phyloP scores from a whole-genome alignment of 257 asterid species.

The Agastache rugosa region DNA sequence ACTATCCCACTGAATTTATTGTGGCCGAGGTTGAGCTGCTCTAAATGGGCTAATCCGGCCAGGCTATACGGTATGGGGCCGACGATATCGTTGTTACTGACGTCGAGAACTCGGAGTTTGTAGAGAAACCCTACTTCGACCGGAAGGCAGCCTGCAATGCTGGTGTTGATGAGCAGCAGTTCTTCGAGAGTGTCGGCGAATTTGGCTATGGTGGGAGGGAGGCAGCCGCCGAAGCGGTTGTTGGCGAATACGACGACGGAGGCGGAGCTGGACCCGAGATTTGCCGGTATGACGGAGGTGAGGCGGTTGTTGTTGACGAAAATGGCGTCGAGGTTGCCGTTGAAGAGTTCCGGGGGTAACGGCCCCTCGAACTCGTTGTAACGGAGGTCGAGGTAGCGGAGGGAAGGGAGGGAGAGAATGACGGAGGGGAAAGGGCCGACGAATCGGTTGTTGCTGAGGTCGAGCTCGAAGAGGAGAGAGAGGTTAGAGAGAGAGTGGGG shows the following conservation, averaged over 20 bases:
- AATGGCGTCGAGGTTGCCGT: constrained; percentile 57
- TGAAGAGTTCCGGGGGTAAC: constrained; percentile 63
- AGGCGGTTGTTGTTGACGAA: constrained; percentile 64
- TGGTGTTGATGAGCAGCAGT: constrained; percentile 60
- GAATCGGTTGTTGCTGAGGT: constrained; percentile 73
- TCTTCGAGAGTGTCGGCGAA: constrained; percentile 67
- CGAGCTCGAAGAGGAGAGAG: constrained; percentile 65
- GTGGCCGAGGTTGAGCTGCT: constrained; percentile 64
- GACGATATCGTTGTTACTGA: constrained; percentile 60
- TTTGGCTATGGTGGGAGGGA: constrained; percentile 65
- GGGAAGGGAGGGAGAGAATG: constrained; percentile 59
- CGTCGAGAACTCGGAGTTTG: constrained; percentile 62
- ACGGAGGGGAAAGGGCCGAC: constrained; percentile 77
- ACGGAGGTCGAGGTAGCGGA: constrained; percentile 65
- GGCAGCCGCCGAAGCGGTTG: constrained; percentile 61
- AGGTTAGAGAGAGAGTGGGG: constrained; percentile 59
- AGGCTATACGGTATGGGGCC: constrained; percentile 68
- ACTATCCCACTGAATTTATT: constrained; percentile 63
- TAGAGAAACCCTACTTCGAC: constrained; percentile 66
- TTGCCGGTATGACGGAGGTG: constrained; percentile 54
- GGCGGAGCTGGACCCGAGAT: constrained; percentile 56
- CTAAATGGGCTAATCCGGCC: constrained; percentile 61
- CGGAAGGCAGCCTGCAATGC: constrained; percentile 69
- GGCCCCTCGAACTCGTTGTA: constrained; percentile 80
- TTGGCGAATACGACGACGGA: constrained; percentile 74